These are phyloP conservation scores for Aspergillus costaricaensis DNA, from an alignment of 2,329 filamentous ascomycete species.

Conservation along the genomic window DNA sequence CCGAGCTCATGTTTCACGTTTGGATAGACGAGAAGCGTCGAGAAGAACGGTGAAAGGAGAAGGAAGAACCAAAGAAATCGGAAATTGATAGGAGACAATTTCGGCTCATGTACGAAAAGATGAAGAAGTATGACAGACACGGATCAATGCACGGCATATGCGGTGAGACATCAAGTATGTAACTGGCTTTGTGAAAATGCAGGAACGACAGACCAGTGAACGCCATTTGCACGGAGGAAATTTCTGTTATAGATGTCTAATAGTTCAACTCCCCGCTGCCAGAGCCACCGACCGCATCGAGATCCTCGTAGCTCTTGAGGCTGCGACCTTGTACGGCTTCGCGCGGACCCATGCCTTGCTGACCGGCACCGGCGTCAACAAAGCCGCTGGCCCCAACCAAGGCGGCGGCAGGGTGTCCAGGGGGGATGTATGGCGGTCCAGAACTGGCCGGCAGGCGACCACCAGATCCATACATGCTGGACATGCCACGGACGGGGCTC, in stretches of 20 bases:
- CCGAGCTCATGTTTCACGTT: background rate
- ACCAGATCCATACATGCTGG: conserved; percentile 38
- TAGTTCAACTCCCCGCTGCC: conserved; percentile 89
- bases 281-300: conserved; percentile 78
- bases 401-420: conserved; percentile 43
- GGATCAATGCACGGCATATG: conserved; percentile 2
- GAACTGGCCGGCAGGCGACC: conserved; percentile 36
- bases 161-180: conserved; percentile 12
- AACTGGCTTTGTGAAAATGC: background rate
- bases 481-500: conserved; percentile 41
- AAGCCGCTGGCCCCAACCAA: conserved; percentile 49
- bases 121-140: conserved; percentile 9
- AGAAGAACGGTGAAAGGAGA: background rate
- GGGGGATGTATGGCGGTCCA: conserved; percentile 38
- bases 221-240: conserved; percentile 2
- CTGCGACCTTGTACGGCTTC: conserved; percentile 92
- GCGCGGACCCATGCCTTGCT: conserved; percentile 74
- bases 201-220: background rate
- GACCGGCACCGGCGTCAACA: conserved; percentile 62
- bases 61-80: background rate
- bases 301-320: conserved; percentile 94
- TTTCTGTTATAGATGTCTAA: conserved; percentile 44
- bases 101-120: conserved; percentile 9
- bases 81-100: background rate
- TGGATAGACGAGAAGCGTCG: background rate